These are phyloP conservation scores for Auriscalpium microsporum DNA, from an alignment of 768 basidiomycete species.

Conservation along the genomic window DNA sequence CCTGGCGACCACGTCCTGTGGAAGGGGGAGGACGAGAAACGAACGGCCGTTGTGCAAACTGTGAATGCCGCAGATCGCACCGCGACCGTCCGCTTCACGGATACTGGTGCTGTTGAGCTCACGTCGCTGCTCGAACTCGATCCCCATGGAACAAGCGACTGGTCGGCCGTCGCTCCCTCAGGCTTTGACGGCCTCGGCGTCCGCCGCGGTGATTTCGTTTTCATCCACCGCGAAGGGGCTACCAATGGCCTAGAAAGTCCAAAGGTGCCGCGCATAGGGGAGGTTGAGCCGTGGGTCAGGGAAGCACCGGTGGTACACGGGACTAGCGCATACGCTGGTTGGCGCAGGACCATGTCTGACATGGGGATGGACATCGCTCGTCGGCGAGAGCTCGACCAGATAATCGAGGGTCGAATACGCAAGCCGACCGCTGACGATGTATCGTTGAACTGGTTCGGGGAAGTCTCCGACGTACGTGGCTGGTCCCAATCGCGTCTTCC, in stretches of 20 bases:
- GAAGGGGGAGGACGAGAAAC: constrained; percentile 62
- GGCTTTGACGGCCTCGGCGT: constrained; percentile 65
- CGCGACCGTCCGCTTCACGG: constrained; percentile 53
- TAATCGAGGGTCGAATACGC: constrained; percentile 35
- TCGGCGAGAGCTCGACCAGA: constrained; percentile 26
- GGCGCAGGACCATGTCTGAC: constrained; percentile 67
- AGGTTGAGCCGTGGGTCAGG: constrained; percentile 72
- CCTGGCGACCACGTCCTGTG: constrained; percentile 88
- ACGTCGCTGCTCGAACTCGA: constrained; percentile 86
- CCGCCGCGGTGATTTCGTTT: constrained; percentile 75
- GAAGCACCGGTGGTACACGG: constrained; percentile 40
- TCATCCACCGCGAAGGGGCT: constrained; percentile 61
- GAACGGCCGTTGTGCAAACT: constrained; percentile 68
- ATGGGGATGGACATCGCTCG: constrained; percentile 53
- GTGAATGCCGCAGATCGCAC: constrained; percentile 68
- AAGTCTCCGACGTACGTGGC: constrained; percentile 61
- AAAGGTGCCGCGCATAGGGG: constrained; percentile 75
- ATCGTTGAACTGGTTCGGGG: constrained; percentile 72
- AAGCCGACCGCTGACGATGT: constrained; percentile 32
- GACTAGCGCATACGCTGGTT: constrained; percentile 50
- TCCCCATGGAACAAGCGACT: constrained; percentile 62
- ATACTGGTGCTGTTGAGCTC: constrained; percentile 46
- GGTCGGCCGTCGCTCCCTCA: constrained; percentile 31
- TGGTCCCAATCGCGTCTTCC: neutral
- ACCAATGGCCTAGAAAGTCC: constrained; percentile 67